Evolutionary conservation across 208 protist genomes (phyloP).

Genomic region (Balamuthia mandrillaris): DNA sequence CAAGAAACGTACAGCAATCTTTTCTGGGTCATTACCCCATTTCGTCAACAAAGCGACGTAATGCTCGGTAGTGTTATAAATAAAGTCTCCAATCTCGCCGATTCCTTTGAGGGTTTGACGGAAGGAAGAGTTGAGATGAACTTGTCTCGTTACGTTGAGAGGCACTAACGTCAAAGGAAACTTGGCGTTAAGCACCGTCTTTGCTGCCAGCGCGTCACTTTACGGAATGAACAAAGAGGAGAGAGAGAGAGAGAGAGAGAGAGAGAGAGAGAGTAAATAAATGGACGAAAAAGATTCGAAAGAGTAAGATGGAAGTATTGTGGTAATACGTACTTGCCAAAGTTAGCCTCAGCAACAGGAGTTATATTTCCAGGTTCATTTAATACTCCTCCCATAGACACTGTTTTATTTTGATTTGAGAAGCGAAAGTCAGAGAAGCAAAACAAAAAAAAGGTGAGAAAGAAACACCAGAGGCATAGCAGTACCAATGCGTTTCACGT

Average conservation of each 20-base stretch:
- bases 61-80: background rate
- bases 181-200: background rate
- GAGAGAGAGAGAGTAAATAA: too few species aligned
- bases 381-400: background rate
- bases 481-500: background rate
- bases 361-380: background rate
- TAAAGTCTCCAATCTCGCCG: background rate
- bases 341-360: background rate
- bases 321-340: background rate
- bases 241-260: too few species aligned
- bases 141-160: background rate
- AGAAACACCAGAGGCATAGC: background rate
- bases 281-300: too few species aligned
- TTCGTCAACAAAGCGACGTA: background rate
- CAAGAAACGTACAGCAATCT: background rate
- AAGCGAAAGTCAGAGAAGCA: background rate
- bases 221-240: too few species aligned
- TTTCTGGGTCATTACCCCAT: slow-evolving; percentile 2
- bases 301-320: background rate
- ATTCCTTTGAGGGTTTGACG: background rate
- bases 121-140: background rate
- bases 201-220: background rate
- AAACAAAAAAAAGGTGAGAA: background rate
- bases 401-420: too few species aligned
- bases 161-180: background rate